Evolutionary conservation across 108 stramenopile species (phyloP), one percentile per base, ranked within the genome.

Genomic region (Fragilaria radians): DNA sequence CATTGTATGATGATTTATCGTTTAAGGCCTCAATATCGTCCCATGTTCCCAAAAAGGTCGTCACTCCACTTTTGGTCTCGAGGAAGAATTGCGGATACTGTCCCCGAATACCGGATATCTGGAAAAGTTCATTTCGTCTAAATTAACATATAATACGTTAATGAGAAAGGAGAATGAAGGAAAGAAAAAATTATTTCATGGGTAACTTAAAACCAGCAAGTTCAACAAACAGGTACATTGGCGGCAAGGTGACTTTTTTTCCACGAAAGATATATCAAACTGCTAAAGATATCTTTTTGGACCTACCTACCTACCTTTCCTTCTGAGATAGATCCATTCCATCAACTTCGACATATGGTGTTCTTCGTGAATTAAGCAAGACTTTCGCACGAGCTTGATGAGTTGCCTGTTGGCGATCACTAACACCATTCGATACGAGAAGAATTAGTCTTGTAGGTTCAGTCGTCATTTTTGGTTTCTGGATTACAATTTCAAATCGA

Each of bases 51-150:
- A 87, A 59, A 60, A 59, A 79, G 21, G 22, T n/a, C 29, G 59
- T 60, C 48, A 63, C 56, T 24, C 67, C 68, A 34, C 74, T 70
- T 23, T 48, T 48, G n/a, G 59, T 54, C 36, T 71, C 58, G 25
- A 85, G 56, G 74, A 87, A 91, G 62, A 91, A 82, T 57, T 91
- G 89, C 11, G 89, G 89, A 72, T 87, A 91, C 30, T 85, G 81
- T 22, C 71, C 89, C 3, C 85, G 58, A 5, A 82, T 56, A 2
- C 83, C 83, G 46, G 72, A 74, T 18, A 85, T 73, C 2, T 48
- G 72, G 57, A 91, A 91, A 31, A 91, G 63, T 48, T 72, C 51
- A 63, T 85, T 74, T 9, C 89, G 76, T 29, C 52, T 42, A 14
- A 51, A 17, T n/a, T n/a, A n/a, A n/a, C n/a, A n/a, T n/a, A n/a